Evolutionary conservation across 1,139 yeast genomes (phyloP), one percentile per base, ranked within the genome.

Genomic region (Yamadazyma songkhlaensis): DNA sequence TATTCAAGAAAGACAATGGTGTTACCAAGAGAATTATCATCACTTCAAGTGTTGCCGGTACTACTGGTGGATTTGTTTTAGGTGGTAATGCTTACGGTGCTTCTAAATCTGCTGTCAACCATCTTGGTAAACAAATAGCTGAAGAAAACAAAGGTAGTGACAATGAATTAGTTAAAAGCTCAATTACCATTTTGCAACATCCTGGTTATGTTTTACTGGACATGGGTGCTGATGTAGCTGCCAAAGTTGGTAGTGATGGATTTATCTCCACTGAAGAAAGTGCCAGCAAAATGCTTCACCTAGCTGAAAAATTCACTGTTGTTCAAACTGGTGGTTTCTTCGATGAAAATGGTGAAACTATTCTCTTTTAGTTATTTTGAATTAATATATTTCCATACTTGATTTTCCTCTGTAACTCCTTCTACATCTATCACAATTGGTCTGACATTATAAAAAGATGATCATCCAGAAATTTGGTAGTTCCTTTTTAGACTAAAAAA

Each of bases 141-240:
- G 14, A 15, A 4, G 47, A 45, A 25, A 37, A 43, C 29, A 17
- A 22, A 12, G 28, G 9, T 12, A 32, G 37, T 13, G 24, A 40
- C 26, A 12, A 29, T 22, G 33, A 40, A 7, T 8, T 37, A 3
- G 15, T 15, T 10, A 41, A 38, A 14, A 29, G 36, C 6, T 43
- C 47, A 1, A 29, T 31, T 10, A 39, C 44, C 14, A 14, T 46
- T 3, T 28, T 39, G 7, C 14, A 43, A 6, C 46, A 43, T 27
- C 50, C 50, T 4, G 49, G 49, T 11, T 10, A 32, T 22, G 47
- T 45, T 29, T 40, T 34, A 15, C 40, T 46, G n/a, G 46, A 32
- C 12, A 36, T 40, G 42, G 9, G 10, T 10, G 5, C 13, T 13
- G 31, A 21, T 20, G 40, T 36, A 15, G 20, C 35, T 9, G 21